Evolutionary conservation across 495 filamentous ascomycete species (phyloP), one percentile per base, ranked within the genome.

Genomic region (Chaetomium cochliodes): DNA sequence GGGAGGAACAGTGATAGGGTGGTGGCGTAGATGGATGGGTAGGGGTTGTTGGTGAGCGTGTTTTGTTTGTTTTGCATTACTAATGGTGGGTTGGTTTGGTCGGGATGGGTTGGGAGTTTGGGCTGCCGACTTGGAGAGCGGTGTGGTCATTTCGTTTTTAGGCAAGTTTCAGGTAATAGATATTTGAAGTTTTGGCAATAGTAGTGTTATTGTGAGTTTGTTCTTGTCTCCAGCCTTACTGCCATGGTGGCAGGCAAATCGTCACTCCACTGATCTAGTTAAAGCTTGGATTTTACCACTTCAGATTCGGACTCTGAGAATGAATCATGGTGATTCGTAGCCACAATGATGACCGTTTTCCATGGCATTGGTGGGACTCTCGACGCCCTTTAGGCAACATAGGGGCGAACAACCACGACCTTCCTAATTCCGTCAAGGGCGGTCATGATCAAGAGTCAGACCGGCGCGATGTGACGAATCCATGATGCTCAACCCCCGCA

Each of bases 1-100:
- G 77, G 75, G 33, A 74, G 76, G 63, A 77, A 69, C 55, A 68
- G 59, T 28, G 63, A 69, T 18, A 63, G 67, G 20, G 51, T 67
- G 20, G 51, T 67, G 23, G 66, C 44, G 39, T 70, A 60, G 23
- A 61, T 55, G 51, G 16, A 25, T 16, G 37, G 41, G 4, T 49
- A n/a, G n/a, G n/a, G n/a, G n/a, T n/a, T n/a, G 18, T 33, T 6
- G 20, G n/a, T 15, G 25, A 33, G 20, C 39, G 3, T 42, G 13
- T 50, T 23, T 53, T 26, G 33, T 37, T 37, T 30, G 3, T 8
- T 37, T 11, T 37, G 33, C 33, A 37, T 37, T 37, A 37, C 6
- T 37, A 37, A 44, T 44, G 41, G 41, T 16, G 41, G 41, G 41
- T 12, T 42, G 41, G 41, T 12, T 42, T 54, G 47, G 51, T 51